phyloP scores from a whole-genome alignment of 768 basidiomycete species.

The Rhizopogon vulgaris region DNA sequence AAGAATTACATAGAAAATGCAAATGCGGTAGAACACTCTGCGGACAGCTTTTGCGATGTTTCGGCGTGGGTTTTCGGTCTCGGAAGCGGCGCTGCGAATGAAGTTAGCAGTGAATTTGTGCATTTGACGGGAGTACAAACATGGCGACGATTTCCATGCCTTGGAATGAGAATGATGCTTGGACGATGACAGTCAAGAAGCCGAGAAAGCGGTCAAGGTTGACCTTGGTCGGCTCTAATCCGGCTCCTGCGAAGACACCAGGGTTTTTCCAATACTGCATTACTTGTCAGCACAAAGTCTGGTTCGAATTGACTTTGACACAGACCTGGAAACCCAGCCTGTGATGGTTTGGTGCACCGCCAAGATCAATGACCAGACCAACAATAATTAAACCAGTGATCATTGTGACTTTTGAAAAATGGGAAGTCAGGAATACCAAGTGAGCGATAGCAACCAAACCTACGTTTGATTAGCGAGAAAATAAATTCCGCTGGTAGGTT shows the following conservation, averaged over 20 bases:
- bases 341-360: constrained; percentile 65
- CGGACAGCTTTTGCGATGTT: constrained; percentile 75
- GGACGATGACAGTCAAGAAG: constrained; percentile 37
- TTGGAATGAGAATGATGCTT: constrained; percentile 71
- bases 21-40: constrained; percentile 74
- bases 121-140: constrained; percentile 30
- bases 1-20: constrained; percentile 61
- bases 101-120: constrained; percentile 4
- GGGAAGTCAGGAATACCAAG: not conserved
- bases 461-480: constrained; percentile 63
- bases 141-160: constrained; percentile 72
- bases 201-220: constrained; percentile 37
- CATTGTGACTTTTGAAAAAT: constrained; percentile 37
- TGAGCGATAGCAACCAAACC: constrained; percentile 9
- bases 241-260: constrained; percentile 35
- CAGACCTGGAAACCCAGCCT: constrained; percentile 62
- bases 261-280: constrained; percentile 65
- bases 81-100: constrained; percentile 56
- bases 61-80: constrained; percentile 70
- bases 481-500: constrained; percentile 48
- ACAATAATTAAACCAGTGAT: constrained; percentile 55
- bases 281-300: not conserved
- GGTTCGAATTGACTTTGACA: constrained; percentile 5
- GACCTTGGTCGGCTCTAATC: constrained; percentile 22
- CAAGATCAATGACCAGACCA: constrained; percentile 68